phyloP scores from a whole-genome alignment of 2,329 filamentous ascomycete species.

The Talaromyces sp. region DNA sequence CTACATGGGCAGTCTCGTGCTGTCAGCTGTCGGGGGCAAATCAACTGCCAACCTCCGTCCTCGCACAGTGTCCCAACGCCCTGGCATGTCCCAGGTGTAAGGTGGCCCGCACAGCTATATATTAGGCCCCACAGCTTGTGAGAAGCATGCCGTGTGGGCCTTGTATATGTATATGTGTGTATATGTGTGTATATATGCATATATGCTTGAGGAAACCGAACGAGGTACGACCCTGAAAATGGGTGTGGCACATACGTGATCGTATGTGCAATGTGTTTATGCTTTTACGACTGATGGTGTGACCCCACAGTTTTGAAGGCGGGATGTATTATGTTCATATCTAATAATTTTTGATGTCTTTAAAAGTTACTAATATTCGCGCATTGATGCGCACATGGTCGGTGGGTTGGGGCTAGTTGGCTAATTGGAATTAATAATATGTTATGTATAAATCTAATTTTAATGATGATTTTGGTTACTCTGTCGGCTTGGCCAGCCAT shows the following conservation, averaged over 20 bases:
- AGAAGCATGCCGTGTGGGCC: neutral
- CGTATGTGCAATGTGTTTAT: neutral
- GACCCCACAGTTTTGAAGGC: neutral
- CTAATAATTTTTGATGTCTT: neutral
- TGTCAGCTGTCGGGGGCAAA: conserved; percentile 35
- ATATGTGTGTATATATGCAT: too few species aligned
- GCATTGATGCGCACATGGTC: neutral
- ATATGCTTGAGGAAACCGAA: neutral
- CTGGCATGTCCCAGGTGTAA: conserved; percentile 44
- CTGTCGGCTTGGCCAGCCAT: too few species aligned
- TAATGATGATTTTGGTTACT: neutral
- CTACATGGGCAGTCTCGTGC: conserved; percentile 37
- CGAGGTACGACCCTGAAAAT: neutral
- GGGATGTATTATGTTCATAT: neutral
- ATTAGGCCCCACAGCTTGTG: neutral
- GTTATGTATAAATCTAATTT: neutral
- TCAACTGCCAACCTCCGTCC: conserved; percentile 29
- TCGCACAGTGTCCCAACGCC: conserved; percentile 28
- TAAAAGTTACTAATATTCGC: neutral
- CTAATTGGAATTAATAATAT: neutral
- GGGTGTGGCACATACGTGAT: neutral
- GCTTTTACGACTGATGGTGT: neutral
- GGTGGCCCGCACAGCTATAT: neutral
- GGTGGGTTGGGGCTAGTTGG: neutral
- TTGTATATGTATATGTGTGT: neutral